Percentiles rank a stretch among this genome's conserved stretches.
phyloP scores from a whole-genome alignment of 2,329 filamentous ascomycete species.

The Gyromitra esculenta region DNA sequence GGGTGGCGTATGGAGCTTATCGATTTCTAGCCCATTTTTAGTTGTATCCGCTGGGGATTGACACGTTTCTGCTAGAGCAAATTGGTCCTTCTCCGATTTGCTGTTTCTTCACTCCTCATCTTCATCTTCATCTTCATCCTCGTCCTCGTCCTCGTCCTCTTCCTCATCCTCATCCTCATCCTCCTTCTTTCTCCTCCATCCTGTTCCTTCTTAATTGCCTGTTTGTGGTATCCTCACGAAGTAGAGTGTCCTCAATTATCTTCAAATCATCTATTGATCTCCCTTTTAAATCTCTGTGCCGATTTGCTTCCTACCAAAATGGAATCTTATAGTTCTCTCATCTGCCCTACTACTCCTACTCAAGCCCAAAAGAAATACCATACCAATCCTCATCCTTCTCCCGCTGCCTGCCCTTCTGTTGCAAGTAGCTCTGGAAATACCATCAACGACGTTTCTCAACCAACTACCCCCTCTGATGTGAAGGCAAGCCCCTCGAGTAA shows the following conservation, averaged over 20 bases:
- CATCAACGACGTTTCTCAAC: conserved; percentile 45
- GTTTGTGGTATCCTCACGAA: conserved; percentile 17
- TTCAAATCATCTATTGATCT: conserved; percentile 33
- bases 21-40: not conserved
- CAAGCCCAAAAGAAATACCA: conserved; percentile 42
- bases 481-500: conserved; percentile 39
- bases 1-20: not conserved
- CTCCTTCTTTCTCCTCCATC: conserved; percentile 2
- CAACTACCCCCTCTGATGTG: conserved; percentile 45
- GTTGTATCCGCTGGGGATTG: not conserved
- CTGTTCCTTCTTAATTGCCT: conserved; percentile 24
- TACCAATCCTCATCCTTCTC: conserved; percentile 43
- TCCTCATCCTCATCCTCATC: not conserved
- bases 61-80: not conserved
- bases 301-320: conserved; percentile 21
- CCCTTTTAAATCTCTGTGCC: conserved; percentile 22
- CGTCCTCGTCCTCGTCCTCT: not conserved
- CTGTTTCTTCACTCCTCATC: not conserved
- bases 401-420: conserved; percentile 43
- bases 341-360: conserved; percentile 35
- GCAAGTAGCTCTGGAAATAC: conserved; percentile 49
- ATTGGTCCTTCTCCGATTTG: not conserved
- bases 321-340: conserved; percentile 21
- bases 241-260: not conserved
- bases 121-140: not conserved